Evolutionary conservation across 78 protist species (phyloP), one percentile per base, ranked within the genome.

Genomic region (Mantamonas sphyraenae): DNA sequence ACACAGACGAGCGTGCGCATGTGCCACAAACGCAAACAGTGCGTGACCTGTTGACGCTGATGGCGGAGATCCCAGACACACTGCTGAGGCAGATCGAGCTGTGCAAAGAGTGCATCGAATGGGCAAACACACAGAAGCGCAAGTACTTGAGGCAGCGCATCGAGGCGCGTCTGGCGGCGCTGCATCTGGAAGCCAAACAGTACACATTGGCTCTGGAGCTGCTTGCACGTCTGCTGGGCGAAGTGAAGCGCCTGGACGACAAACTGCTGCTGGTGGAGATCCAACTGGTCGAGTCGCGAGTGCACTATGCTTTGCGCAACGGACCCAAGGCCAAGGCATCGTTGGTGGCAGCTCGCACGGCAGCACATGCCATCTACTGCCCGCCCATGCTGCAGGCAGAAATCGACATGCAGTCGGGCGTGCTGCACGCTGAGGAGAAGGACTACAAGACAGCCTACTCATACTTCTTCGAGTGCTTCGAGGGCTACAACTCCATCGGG

Each of bases 371-470:
- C 33, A 92, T 95, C 67, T 95, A 94, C 73, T 90, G 97, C 85
- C 97, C 97, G 45, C 98, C 98, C 19, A 62, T 33, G 38, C 82
- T 90, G 35, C 99, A 96, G 69, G 95, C 93, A 10, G 82, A 81
- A 40, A 79, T 93, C 53, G 96, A 95, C 63, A 67, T 85, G 79
- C 92, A 88, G 79, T 55, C 90, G 16, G 99, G 99, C 34, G 70
- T 87, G 7, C 76, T 96, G 17, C 86, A 89, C 45, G 94, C 97
- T 14, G 97, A 96, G 74, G 99, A 96, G 77, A 81, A 80, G 53
- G 99, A 96, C 74, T 94, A 58, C 80, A 94, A 94, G 83, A 95
- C 98, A 1, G 96, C 97, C 47, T 92, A 80, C 64, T 92, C 97
- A 8, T 96, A 96, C 89, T 89, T 96, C 45, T 93, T 62, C 63